A percentile compares a stretch with the other conserved stretches of the same genome.
These are phyloP conservation scores for Zychaea mexicana DNA, from an alignment of 371 early-diverging fungal species.

Conservation along the genomic window DNA sequence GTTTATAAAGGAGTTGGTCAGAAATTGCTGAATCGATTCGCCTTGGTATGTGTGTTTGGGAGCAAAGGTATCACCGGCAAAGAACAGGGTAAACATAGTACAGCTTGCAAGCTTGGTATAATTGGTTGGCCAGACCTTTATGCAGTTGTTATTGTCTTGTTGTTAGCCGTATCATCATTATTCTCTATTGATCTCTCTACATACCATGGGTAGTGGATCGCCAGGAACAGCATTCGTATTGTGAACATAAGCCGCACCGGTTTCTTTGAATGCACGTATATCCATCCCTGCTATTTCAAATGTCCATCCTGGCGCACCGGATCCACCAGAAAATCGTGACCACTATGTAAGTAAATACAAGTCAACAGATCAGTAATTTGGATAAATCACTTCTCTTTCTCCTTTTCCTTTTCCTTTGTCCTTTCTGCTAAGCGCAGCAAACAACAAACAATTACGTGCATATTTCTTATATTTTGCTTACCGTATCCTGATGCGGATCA, in stretches of 20 bases:
- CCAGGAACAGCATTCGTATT: conserved; percentile 66
- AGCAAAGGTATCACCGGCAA: conserved; percentile 77
- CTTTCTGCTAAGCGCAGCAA: too few species aligned
- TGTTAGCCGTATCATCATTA: too few species aligned
- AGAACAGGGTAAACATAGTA: conserved; percentile 88
- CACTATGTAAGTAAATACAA: conserved; percentile 35
- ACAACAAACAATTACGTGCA: too few species aligned
- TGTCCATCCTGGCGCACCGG: conserved; percentile 76
- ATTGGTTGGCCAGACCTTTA: conserved; percentile 79
- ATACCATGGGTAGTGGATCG: conserved; percentile 73
- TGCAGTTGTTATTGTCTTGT: not conserved
- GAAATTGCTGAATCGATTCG: conserved; percentile 55
- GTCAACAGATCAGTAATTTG: not conserved
- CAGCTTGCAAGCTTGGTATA: conserved; percentile 78
- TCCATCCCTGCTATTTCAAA: conserved; percentile 73
- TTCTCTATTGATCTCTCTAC: too few species aligned
- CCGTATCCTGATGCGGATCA: conserved; percentile 75
- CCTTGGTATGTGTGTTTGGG: conserved; percentile 58
- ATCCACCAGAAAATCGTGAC: conserved; percentile 72
- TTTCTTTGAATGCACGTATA: conserved; percentile 66
- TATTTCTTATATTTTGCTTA: conserved; percentile 12
- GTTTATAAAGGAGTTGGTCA: conserved; percentile 54
- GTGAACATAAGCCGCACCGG: conserved; percentile 80
- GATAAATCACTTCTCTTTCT: too few species aligned
- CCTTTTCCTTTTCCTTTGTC: not conserved